phyloP scores from a whole-genome alignment of 257 asterid genomes.

The Verbascum thapsus region DNA sequence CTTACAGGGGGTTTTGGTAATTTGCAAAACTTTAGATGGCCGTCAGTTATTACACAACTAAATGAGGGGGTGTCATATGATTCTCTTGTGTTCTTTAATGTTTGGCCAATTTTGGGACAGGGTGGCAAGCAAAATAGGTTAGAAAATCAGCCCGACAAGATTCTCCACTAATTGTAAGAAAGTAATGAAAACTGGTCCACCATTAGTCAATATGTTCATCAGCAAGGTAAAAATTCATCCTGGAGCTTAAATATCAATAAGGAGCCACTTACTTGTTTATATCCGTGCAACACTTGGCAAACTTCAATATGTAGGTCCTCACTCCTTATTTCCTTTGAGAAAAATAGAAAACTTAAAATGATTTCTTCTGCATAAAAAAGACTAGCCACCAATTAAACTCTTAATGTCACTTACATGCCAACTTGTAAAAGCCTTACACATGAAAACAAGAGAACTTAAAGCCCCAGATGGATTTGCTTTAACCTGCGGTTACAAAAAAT shows the following conservation, averaged over 20 bases:
- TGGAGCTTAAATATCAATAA: neutral
- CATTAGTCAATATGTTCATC: neutral
- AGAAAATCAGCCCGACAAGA: too few species aligned
- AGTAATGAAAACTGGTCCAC: neutral
- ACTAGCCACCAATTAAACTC: constrained; percentile 13
- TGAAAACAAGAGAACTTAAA: constrained; percentile 69
- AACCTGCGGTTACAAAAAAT: constrained; percentile 49
- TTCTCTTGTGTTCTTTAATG: too few species aligned
- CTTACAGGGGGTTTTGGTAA: neutral
- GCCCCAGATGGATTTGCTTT: constrained; percentile 91
- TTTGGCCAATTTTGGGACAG: too few species aligned
- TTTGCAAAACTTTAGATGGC: neutral
- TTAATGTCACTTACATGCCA: constrained; percentile 77
- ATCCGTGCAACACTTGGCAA: constrained; percentile 87
- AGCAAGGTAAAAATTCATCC: neutral
- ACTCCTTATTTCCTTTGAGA: constrained; percentile 84
- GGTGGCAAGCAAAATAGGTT: too few species aligned
- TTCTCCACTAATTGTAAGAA: neutral
- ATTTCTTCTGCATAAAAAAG: constrained; percentile 15
- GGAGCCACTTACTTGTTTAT: constrained; percentile 72
- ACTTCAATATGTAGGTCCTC: constrained; percentile 84
- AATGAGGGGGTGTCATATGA: too few species aligned
- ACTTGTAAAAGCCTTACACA: constrained; percentile 94
- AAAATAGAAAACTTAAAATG: constrained; percentile 22
- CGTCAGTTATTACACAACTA: too few species aligned